Conservation (phyloP, 305 asterid species). For the Solanum hybrid region DNA sequence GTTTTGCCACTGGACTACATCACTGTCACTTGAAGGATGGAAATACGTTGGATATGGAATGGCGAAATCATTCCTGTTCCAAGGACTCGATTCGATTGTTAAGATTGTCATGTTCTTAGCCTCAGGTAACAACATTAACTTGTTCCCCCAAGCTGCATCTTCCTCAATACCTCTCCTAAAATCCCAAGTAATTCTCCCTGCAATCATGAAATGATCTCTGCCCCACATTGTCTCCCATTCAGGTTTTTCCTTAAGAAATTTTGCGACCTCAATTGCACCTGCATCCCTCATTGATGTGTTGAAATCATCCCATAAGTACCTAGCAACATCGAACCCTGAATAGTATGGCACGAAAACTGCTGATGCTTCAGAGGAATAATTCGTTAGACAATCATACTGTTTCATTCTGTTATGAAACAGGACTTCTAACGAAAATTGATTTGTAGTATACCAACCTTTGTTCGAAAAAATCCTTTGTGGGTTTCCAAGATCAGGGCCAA, state of each 20-base stretch:
- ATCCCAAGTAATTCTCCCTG: conserved; percentile 85
- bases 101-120: conserved; percentile 52
- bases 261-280: conserved; percentile 23
- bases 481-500: conserved; percentile 56
- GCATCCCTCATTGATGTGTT: conserved; percentile 31
- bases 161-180: conserved; percentile 36
- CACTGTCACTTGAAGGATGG: conserved; percentile 54
- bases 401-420: conserved; percentile 68
- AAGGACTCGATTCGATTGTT: conserved; percentile 81
- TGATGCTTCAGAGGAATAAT: conserved; percentile 46
- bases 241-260: conserved; percentile 30
- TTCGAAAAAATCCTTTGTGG: conserved; percentile 36
- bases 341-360: conserved; percentile 73
- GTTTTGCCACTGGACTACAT: conserved; percentile 45
- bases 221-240: conserved; percentile 67
- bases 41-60: conserved; percentile 87
- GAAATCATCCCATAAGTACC: conserved; percentile 37
- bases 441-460: conserved; percentile 61
- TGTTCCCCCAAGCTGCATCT: conserved; percentile 61
- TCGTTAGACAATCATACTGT: conserved; percentile 61
- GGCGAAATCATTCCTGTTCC: conserved; percentile 72
- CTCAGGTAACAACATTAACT: conserved; percentile 57
- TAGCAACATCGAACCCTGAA: conserved; percentile 58
- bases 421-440: conserved; percentile 66
- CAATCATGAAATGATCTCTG: conserved; percentile 58